Conservation (phyloP, 2,329 filamentous ascomycete genomes). For the Pyricularia sp. region DNA sequence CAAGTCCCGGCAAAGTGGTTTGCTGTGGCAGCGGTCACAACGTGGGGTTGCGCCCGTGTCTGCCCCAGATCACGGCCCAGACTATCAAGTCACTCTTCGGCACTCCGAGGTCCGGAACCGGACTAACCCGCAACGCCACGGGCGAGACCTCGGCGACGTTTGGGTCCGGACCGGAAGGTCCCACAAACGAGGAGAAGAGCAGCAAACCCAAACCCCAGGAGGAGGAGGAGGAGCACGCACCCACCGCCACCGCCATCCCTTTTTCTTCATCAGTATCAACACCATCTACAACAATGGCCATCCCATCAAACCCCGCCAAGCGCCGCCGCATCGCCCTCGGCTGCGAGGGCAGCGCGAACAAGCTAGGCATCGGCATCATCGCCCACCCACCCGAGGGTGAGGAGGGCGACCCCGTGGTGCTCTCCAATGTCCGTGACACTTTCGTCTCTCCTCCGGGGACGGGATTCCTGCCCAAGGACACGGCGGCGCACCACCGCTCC, state of each 20-base stretch:
- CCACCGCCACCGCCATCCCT: not conserved
- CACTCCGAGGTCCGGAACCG: not conserved
- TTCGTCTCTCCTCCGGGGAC: slow-evolving; percentile 86
- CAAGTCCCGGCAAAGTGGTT: not conserved
- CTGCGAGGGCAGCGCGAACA: slow-evolving; percentile 92
- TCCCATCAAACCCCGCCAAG: slow-evolving; percentile 10
- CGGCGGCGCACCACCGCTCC: slow-evolving; percentile 79
- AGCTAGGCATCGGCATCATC: slow-evolving; percentile 90
- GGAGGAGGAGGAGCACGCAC: not conserved
- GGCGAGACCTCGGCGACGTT: not conserved
- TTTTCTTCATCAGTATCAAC: not conserved
- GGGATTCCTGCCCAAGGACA: slow-evolving; percentile 95
- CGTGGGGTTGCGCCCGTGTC: not conserved
- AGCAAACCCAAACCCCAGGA: not conserved
- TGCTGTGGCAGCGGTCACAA: not conserved
- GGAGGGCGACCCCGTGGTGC: slow-evolving; percentile 49
- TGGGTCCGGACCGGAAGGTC: not conserved
- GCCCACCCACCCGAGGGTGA: slow-evolving; percentile 49
- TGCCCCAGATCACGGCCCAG: not conserved
- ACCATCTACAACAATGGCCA: not conserved
- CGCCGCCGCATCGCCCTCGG: slow-evolving; percentile 45
- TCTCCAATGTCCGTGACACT: slow-evolving; percentile 91
- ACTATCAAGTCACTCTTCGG: not conserved
- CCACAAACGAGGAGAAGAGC: not conserved
- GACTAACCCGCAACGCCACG: not conserved